These are phyloP conservation scores for Ustilago lituana DNA, from an alignment of 1,284 basidiomycete species.

Conservation along the genomic window DNA sequence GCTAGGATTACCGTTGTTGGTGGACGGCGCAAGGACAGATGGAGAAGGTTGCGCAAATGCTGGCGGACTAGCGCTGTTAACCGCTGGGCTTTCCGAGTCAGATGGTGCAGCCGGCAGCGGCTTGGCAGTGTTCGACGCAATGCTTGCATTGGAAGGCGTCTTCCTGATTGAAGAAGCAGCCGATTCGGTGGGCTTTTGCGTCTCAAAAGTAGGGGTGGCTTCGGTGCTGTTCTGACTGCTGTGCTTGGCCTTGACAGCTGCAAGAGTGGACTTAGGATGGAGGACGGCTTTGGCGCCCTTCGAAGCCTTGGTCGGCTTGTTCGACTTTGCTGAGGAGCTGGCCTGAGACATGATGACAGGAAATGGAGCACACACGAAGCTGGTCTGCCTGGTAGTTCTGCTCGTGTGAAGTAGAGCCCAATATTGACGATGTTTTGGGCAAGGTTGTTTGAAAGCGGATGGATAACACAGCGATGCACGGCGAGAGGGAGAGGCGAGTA, in stretches of 20 bases:
- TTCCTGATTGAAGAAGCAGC: conserved; percentile 18
- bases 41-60: neutral
- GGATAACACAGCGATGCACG: neutral
- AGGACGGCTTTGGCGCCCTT: conserved; percentile 41
- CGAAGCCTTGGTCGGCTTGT: conserved; percentile 26
- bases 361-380: neutral
- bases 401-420: too few relatives aligned
- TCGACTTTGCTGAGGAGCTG: conserved; percentile 5
- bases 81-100: conserved; percentile 5
- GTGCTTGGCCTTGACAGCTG: conserved; percentile 23
- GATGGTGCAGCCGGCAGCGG: conserved; percentile 15
- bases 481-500: conserved; percentile 8
- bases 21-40: conserved; percentile 19
- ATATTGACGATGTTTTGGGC: too few relatives aligned
- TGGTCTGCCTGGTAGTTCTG: neutral
- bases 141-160: conserved; percentile 30
- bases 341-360: conserved; percentile 18
- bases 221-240: conserved; percentile 8
- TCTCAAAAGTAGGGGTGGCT: neutral
- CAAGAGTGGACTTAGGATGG: conserved; percentile 33
- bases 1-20: conserved; percentile 15
- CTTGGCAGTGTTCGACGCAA: conserved; percentile 15
- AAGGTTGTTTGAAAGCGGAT: too few relatives aligned
- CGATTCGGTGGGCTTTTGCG: neutral
- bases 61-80: conserved; percentile 6